Evolutionary conservation across 768 basidiomycete genomes (phyloP), one percentile per base, ranked within the genome.

Genomic region (Mycena crocata): DNA sequence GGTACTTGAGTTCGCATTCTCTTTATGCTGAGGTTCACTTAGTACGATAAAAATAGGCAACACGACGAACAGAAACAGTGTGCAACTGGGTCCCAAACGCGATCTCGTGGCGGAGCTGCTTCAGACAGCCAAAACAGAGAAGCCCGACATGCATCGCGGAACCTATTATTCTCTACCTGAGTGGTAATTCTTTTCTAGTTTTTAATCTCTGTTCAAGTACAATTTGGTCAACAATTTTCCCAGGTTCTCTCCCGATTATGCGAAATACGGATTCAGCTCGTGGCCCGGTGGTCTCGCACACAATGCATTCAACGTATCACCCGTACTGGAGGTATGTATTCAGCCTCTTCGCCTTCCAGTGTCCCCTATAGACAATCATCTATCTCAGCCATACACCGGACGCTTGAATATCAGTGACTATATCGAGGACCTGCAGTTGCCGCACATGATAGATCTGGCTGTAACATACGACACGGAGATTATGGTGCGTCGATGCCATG

Each of bases 131-230:
- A 86, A 83, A 70, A 69, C 58, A 12, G 83, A 87, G 64, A 84
- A 85, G 57, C 87, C 87, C 0, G 65, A 83, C 26, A 68, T 89
- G 28, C 83, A 86, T 24, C 80, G 84, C n/a, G 89, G 88, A 13
- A 87, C 87, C 0, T 89, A 88, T 63, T 87, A 84, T 75, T 86
- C 85, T 6, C 75, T 89, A 49, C 86, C 87, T 1, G 87, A 89
- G 68, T 89, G 85, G 87, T 82, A 31, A 19, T 78, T 42, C 23
- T 42, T 19, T 13, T 13, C 19, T 12, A 14, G 4, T 46, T 21
- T 2, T 17, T n/a, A 14, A 6, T 6, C 50, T 26, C n/a, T 32
- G 32, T 30, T n/a, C 44, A 10, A 26, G 5, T 26, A 21, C 2
- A 2, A 17, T 37, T n/a, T n/a, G n/a, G 17, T 2, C 40, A 15